Base-by-base conservation (phyloP, 768 basidiomycete genomes). In the Tylopilus plumbeoviolaceoides region DNA sequence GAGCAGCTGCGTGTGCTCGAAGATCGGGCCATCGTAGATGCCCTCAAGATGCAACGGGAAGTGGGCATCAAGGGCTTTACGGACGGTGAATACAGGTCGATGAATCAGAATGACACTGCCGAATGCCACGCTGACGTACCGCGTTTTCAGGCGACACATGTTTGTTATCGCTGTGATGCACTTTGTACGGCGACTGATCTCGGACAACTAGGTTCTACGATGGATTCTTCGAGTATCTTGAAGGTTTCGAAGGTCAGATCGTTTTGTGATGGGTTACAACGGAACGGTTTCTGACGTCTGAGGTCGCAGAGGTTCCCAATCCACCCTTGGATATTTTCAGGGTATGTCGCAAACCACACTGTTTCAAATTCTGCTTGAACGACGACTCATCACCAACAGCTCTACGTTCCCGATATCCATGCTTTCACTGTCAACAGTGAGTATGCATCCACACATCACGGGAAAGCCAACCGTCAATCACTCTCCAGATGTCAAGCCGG, bases 41-140 rank as follows among this genome's bases (percentile, higher is more conserved):
- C 71, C 44, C 58, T 78, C 33, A 36, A 67, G 55, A 51, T 75
- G 57, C 75, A 76, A 55, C 64, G 70, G 1, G 67, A 74, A 42
- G 68, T 63, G 6, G 76, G 76, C 15, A 72, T 78, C 39, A 74
- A 72, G 60, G 50, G 66, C 18, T 62, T 76, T 38, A 75, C 75
- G 2, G 74, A 76, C 56, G 76, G 76, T 25, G 75, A 77, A 62
- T 67, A 65, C 44, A 63, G 63, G 65, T 59, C 14, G 1, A 72
- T 70, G 59, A 5, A 62, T 55, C 48, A 58, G 63, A 51, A 60
- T 23, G 5, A 23, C 4, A 30, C 9, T 7, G 15, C 23, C 2
- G n/a, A 30, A 38, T 14, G 5, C 0, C 36, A 23, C 39, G 5
- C 39, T 65, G 35, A 65, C 40, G n/a, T 28, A n/a, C 2, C 4